Evolutionary conservation across 805 yeast species (phyloP), one percentile per base, ranked within the genome.

Genomic region (Candida ulmi): DNA sequence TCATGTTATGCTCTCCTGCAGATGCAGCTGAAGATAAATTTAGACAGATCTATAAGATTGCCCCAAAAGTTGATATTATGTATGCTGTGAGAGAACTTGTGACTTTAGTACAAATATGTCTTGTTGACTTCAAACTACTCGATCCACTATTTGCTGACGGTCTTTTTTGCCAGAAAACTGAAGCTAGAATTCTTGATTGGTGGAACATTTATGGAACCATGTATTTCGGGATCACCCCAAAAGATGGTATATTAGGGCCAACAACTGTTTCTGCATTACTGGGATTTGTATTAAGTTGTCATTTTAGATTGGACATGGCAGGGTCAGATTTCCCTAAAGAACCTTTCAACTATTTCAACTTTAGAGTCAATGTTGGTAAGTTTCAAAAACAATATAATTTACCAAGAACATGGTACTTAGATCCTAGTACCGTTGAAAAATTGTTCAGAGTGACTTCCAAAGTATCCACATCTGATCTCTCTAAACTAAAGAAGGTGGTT

Each of bases 21-120:
- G 86, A 78, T 50, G 84, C 96, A 0, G 75, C 81, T 8, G 84
- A 78, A 46, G 90, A 85, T 49, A 91, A 88, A 54, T 90, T 91
- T 56, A 65, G 84, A 26, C 83, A 84, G 44, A 67, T 83, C 52
- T 91, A 79, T 63, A 76, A 74, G 48, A 74, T 85, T 1, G 72
- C 73, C 12, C 54, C 65, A 2, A 61, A 62, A 37, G 51, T 57
- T 6, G 55, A 51, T 19, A 44, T 56, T 17, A 39, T 45, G 21
- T 54, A 54, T 24, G 50, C 60, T 3, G 55, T 50, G 11, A 54
- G 46, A 17, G 96, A 88, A 55, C 60, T 93, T 33, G 81, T 88
- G 3, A 76, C 79, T 30, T 57, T 88, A 19, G 66, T 86, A 2
- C 99, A 91, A 61, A 78, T 80, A 1, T 74, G 84, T 30, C 68